Conservation (phyloP, 2,329 filamentous ascomycete species). For the Trichophyton equinum region DNA sequence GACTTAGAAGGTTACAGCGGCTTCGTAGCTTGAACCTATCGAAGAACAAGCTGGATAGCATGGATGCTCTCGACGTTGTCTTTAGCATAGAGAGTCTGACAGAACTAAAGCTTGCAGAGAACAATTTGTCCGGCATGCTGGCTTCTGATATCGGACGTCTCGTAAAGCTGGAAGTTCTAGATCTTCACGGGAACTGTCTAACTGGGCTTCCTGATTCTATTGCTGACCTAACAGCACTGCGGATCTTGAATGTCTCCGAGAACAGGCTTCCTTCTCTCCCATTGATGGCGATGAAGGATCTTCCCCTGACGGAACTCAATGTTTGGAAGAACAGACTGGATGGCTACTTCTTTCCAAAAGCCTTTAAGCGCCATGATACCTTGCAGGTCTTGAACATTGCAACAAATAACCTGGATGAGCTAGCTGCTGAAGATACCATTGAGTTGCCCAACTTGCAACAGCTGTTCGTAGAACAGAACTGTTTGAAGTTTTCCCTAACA, state of each 20-base stretch:
- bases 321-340: constrained; percentile 66
- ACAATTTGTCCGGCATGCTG: constrained; percentile 57
- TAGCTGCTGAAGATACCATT: constrained; percentile 41
- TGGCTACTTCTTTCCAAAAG: constrained; percentile 56
- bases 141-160: constrained; percentile 52
- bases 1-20: constrained; percentile 57
- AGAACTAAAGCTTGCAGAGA: constrained; percentile 72
- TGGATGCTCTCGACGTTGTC: constrained; percentile 59
- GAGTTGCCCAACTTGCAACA: constrained; percentile 59
- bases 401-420: constrained; percentile 54
- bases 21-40: constrained; percentile 76
- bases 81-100: constrained; percentile 58
- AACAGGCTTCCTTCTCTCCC: constrained; percentile 64
- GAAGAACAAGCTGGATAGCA: constrained; percentile 60
- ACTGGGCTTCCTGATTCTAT: constrained; percentile 56
- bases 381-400: constrained; percentile 69
- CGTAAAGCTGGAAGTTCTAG: constrained; percentile 61
- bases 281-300: constrained; percentile 52
- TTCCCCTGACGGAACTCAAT: constrained; percentile 62
- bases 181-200: constrained; percentile 70
- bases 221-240: constrained; percentile 54
- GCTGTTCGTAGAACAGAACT: constrained; percentile 68
- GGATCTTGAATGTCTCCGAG: constrained; percentile 64
- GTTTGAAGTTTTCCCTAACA: constrained; percentile 60
- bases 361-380: constrained; percentile 45